Conservation (phyloP, 108 stramenopile genomes). For the Skeletonema tropicum region DNA sequence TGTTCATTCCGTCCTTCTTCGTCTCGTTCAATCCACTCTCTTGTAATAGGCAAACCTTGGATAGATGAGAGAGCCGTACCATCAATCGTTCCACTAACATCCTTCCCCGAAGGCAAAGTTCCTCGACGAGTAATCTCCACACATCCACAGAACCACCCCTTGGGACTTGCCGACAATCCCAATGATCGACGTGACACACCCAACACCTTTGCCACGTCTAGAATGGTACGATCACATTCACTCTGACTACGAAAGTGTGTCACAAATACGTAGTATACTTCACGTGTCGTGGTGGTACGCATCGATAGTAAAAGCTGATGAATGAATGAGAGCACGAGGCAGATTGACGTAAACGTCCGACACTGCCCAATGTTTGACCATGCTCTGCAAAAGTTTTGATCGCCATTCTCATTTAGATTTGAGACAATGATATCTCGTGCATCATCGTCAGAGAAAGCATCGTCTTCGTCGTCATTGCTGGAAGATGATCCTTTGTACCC, state of each 20-base stretch:
- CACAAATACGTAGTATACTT: constrained; percentile 87
- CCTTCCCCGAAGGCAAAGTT: constrained; percentile 40
- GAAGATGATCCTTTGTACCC: not conserved
- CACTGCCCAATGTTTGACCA: constrained; percentile 55
- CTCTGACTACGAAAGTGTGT: constrained; percentile 82
- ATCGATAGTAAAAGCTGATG: constrained; percentile 61
- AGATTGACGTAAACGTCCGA: constrained; percentile 63
- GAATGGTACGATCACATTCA: constrained; percentile 71
- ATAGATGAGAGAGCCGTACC: constrained; percentile 52
- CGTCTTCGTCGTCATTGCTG: not conserved
- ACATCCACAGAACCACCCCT: constrained; percentile 87
- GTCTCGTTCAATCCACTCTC: constrained; percentile 58
- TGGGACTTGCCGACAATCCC: constrained; percentile 83
- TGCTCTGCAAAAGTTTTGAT: constrained; percentile 17
- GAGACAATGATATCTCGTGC: not conserved
- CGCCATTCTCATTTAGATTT: not conserved
- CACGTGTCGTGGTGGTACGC: constrained; percentile 79
- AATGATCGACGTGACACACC: constrained; percentile 63
- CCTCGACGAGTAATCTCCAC: constrained; percentile 53
- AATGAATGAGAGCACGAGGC: constrained; percentile 66
- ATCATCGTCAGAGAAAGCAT: not conserved
- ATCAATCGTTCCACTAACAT: constrained; percentile 47
- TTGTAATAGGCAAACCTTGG: constrained; percentile 64
- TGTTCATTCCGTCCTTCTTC: constrained; percentile 27
- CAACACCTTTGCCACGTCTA: constrained; percentile 60